Percentiles rank a stretch among this genome's conserved stretches.
Conservation (phyloP, 1,284 basidiomycete species). For the Trametes hirsuta region DNA sequence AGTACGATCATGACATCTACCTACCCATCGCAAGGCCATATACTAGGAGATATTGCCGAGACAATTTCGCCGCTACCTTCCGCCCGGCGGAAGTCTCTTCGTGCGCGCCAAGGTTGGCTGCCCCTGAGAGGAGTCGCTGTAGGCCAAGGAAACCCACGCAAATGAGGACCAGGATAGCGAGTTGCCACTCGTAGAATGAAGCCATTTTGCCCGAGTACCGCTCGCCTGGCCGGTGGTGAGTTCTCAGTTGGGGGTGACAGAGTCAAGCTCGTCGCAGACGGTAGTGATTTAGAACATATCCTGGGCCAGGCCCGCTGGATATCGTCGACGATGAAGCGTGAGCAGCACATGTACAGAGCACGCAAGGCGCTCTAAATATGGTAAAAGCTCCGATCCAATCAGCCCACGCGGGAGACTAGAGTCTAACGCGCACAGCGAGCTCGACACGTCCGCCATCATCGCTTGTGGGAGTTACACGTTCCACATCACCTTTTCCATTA, state of each 20-base stretch:
- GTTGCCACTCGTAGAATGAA: slow-evolving; percentile 58
- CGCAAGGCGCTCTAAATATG: background rate
- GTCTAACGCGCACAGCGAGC: background rate
- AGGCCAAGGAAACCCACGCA: slow-evolving; percentile 48
- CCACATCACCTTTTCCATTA: slow-evolving; percentile 28
- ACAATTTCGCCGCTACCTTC: slow-evolving; percentile 43
- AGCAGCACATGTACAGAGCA: background rate
- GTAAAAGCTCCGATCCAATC: background rate
- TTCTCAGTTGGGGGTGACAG: too few relatives aligned
- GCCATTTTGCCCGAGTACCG: background rate
- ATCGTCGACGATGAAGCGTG: background rate
- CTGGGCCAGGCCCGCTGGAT: background rate
- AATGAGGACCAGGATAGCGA: slow-evolving; percentile 45
- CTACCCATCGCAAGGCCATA: slow-evolving; percentile 76
- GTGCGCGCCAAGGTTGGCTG: slow-evolving; percentile 21
- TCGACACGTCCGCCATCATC: slow-evolving; percentile 25
- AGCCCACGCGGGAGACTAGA: background rate
- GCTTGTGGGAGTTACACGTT: slow-evolving; percentile 14
- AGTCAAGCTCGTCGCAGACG: background rate
- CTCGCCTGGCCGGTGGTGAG: too few relatives aligned
- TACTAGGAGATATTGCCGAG: slow-evolving; percentile 63
- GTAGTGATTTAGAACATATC: background rate
- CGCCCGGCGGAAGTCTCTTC: slow-evolving; percentile 19
- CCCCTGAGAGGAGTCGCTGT: slow-evolving; percentile 42
- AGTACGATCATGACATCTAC: slow-evolving; percentile 17